Percentiles rank a stretch among this genome's conserved stretches.
These are phyloP conservation scores for Penicillium parvum DNA, from an alignment of 495 filamentous ascomycete species.

Conservation along the genomic window DNA sequence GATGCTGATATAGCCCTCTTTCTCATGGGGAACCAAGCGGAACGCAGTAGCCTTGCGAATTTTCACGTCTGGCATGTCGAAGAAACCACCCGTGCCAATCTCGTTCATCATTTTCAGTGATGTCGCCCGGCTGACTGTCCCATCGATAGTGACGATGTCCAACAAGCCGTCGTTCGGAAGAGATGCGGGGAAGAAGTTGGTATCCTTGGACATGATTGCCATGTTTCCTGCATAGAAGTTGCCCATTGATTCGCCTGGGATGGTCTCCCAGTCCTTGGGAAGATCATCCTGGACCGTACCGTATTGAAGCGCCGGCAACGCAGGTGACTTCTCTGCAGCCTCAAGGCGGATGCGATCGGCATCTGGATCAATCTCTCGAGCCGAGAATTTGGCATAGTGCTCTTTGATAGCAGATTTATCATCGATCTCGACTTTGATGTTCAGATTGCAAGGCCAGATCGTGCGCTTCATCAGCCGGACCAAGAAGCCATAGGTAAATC, in stretches of 20 bases:
- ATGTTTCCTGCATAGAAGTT: slow-evolving; percentile 97
- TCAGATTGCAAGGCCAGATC: slow-evolving; percentile 83
- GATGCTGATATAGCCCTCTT: slow-evolving; percentile 82
- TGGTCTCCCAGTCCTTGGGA: slow-evolving; percentile 67
- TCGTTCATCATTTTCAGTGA: slow-evolving; percentile 63
- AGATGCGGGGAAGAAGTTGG: slow-evolving; percentile 84
- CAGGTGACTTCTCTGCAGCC: slow-evolving; percentile 33
- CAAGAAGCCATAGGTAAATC: slow-evolving; percentile 83
- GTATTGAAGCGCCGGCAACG: slow-evolving; percentile 68
- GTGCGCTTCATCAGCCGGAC: slow-evolving; percentile 65
- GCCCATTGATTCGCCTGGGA: slow-evolving; percentile 70
- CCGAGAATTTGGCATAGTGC: slow-evolving; percentile 57
- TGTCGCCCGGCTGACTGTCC: slow-evolving; percentile 60
- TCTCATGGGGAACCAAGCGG: slow-evolving; percentile 69
- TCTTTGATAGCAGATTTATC: slow-evolving; percentile 71
- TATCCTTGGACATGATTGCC: slow-evolving; percentile 82
- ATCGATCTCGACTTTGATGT: slow-evolving; percentile 73
- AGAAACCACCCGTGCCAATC: slow-evolving; percentile 68
- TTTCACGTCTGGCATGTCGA: slow-evolving; percentile 69
- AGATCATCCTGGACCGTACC: slow-evolving; percentile 75
- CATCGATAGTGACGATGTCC: slow-evolving; percentile 78
- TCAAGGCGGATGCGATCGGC: slow-evolving; percentile 20
- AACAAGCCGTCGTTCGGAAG: slow-evolving; percentile 80
- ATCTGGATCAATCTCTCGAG: slow-evolving; percentile 22
- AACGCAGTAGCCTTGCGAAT: slow-evolving; percentile 82